Evolutionary conservation across 768 basidiomycete genomes (phyloP), one percentile per base, ranked within the genome.

Genomic region (Collybiopsis confluens): DNA sequence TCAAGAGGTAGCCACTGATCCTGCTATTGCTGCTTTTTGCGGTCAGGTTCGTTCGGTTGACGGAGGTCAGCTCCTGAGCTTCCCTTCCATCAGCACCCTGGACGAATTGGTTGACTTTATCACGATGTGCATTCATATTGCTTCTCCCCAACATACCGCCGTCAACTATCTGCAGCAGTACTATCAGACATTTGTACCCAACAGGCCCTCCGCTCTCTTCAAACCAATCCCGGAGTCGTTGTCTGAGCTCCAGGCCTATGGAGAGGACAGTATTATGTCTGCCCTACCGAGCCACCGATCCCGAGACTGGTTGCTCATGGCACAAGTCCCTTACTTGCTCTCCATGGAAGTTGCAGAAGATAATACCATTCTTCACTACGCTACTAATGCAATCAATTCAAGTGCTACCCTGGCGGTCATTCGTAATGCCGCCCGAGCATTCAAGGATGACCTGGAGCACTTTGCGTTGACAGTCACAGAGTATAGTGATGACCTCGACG

Each of bases 131-230:
- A 68, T 69, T 38, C 66, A 69, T 54, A 65, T 67, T 50, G 66
- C 68, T 13, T 56, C 64, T 11, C 62, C 66, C 3, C 68, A 69
- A 55, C 68, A 69, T 49, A 69, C 67, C 26, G 68, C 68, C 2
- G 64, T 69, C 54, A 69, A 69, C 53, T 69, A 68, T 50, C 61
- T 69, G 21, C 68, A 69, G 54, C 68, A 69, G 51, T 69, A 65
- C 50, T 69, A 69, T 56, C 64, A 62, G 56, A 63, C 65, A 11
- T 69, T 68, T 40, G 60, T 69, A 46, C 65, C 65, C 10, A 69
- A 69, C 57, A 66, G 63, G 41, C 68, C 68, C 11, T 59, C 65
- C 1, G 56, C 68, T 10, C 61, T 69, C 18, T 63, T 57, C 48
- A 30, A 53, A 10, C 64, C 60, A 5, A 58, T 65, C 41, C 67